These are phyloP conservation scores for Penicillium chermesinum DNA, from an alignment of 495 filamentous ascomycete species.

Conservation along the genomic window DNA sequence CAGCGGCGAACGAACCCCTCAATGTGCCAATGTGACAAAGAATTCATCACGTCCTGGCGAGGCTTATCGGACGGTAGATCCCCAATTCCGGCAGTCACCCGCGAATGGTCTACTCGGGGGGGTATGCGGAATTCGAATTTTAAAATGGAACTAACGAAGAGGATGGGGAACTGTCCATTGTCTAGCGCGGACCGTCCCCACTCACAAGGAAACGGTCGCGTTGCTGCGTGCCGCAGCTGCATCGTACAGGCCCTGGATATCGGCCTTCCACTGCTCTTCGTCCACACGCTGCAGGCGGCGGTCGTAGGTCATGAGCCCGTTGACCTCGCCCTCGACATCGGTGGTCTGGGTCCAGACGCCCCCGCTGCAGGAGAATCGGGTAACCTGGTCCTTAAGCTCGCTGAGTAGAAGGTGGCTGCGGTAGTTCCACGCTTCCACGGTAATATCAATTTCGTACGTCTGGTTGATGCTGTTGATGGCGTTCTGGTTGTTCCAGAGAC, in stretches of 20 bases:
- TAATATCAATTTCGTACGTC: constrained; percentile 59
- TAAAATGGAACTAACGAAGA: too few relatives aligned
- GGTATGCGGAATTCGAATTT: too few relatives aligned
- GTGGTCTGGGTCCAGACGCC: constrained; percentile 64
- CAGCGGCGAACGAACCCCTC: too few relatives aligned
- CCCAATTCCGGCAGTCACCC: too few relatives aligned
- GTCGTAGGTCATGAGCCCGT: constrained; percentile 65
- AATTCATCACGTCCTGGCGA: too few relatives aligned
- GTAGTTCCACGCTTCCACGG: constrained; percentile 60
- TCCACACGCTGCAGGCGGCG: constrained; percentile 50
- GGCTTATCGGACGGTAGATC: too few relatives aligned
- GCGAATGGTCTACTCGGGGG: too few relatives aligned
- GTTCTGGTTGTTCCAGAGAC: constrained; percentile 52
- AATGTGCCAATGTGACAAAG: too few relatives aligned
- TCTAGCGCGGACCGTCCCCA: not conserved
- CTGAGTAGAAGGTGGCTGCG: constrained; percentile 47
- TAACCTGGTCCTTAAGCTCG: constrained; percentile 55
- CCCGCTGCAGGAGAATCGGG: constrained; percentile 52
- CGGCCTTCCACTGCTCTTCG: constrained; percentile 52
- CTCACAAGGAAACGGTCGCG: constrained; percentile 4
- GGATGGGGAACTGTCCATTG: too few relatives aligned
- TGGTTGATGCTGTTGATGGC: constrained; percentile 55
- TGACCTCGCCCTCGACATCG: constrained; percentile 71
- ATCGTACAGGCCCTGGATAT: constrained; percentile 55
- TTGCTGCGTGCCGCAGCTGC: constrained; percentile 37